phyloP scores from a whole-genome alignment of 768 basidiomycete genomes.

The Phanerodontia chrysosporium region DNA sequence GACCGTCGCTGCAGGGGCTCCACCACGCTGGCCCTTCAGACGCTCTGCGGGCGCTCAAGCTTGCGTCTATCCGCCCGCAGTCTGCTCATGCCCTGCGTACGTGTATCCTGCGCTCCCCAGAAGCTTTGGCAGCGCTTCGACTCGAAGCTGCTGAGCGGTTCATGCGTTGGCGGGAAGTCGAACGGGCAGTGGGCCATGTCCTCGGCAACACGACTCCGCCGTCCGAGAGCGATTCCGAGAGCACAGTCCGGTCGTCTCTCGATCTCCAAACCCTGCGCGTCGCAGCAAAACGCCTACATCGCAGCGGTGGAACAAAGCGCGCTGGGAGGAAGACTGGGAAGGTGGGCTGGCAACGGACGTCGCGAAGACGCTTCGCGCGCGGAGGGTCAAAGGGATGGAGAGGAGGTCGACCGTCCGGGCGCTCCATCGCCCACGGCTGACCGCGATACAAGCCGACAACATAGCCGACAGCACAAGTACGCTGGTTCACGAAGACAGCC shows the following conservation, averaged over 20 bases:
- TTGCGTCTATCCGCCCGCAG: constrained; percentile 55
- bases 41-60: constrained; percentile 7
- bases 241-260: not conserved
- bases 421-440: not conserved
- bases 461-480: not conserved
- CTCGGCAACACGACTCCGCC: constrained; percentile 17
- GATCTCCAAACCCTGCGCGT: not conserved
- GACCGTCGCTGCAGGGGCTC: not conserved
- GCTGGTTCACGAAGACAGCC: not conserved
- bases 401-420: not conserved
- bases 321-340: constrained; percentile 69
- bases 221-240: not conserved
- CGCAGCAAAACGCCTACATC: not conserved
- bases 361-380: constrained; percentile 43
- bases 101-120: constrained; percentile 63
- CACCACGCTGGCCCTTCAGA: not conserved
- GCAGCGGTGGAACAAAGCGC: constrained; percentile 51
- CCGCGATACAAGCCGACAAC: not conserved
- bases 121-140: constrained; percentile 52
- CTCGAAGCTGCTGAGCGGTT: constrained; percentile 67
- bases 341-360: constrained; percentile 57
- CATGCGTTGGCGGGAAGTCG: constrained; percentile 68
- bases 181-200: constrained; percentile 47
- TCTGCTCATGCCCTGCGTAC: constrained; percentile 48
- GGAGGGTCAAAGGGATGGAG: constrained; percentile 19